These are phyloP conservation scores for Leccinum aurantiacum DNA, from an alignment of 768 basidiomycete genomes.

Conservation along the genomic window DNA sequence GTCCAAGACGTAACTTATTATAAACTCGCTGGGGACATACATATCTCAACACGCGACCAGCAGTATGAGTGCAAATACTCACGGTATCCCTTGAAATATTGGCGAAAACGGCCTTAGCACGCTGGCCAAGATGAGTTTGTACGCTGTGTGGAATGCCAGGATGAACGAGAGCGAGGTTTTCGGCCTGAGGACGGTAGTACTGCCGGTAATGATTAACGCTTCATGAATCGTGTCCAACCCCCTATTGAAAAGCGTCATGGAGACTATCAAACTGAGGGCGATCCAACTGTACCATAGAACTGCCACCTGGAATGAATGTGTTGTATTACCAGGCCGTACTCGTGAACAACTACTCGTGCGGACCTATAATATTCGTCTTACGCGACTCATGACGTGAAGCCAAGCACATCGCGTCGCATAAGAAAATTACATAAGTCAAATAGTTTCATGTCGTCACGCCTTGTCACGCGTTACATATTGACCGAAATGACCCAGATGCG, in stretches of 20 bases:
- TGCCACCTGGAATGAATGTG: slow-evolving; percentile 5
- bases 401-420: no score
- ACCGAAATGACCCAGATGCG: no score
- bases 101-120: background rate
- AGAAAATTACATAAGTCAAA: no score
- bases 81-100: background rate
- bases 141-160: background rate
- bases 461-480: no score
- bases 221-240: slow-evolving; percentile 15
- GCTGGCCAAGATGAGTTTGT: slow-evolving; percentile 8
- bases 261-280: background rate
- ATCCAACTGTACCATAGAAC: slow-evolving; percentile 4
- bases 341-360: background rate
- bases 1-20: slow-evolving; percentile 1
- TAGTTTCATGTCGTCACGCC: no score
- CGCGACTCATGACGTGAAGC: no score
- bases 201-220: slow-evolving; percentile 3
- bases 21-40: slow-evolving; percentile 1
- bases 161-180: background rate
- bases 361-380: no score
- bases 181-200: slow-evolving; percentile 6
- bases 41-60: background rate
- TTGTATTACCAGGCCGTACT: background rate
- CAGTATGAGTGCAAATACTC: background rate
- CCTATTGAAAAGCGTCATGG: slow-evolving; percentile 4